Evolutionary conservation across 768 basidiomycete genomes (phyloP), one percentile per base, ranked within the genome.

Genomic region (Lanmaoa rubissima): DNA sequence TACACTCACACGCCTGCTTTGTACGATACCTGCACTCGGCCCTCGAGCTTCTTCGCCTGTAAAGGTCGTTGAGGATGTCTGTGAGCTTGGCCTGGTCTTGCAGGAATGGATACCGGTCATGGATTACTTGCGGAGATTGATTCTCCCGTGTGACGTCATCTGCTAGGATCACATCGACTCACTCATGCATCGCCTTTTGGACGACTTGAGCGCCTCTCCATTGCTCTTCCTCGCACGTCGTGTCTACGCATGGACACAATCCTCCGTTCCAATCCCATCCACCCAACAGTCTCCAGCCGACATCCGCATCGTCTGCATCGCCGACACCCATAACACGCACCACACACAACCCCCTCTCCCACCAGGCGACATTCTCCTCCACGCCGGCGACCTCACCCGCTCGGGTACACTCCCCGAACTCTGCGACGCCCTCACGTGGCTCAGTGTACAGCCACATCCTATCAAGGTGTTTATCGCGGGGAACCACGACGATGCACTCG

Each of bases 391-490:
- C 56, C 69, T 78, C 35, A 76, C 77, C 10, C 61, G 73, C 21
- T 72, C 70, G 4, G 74, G 78, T 2, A 71, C 73, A 17, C 46
- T 50, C 12, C n/a, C 58, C 28, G 73, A 78, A 51, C 63, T 77
- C 16, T 51, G 61, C 36, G 54, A 56, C 12, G 66, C 65, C 16
- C 66, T 79, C 2, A 47, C 58, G 9, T 75, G 73, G 75, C 61
- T 72, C 9, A 61, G 40, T 51, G 53, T 48, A 13, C 73, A 72
- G 26, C 70, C 76, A 26, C 74, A 80, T 51, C 68, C 61, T 0
- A 53, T 75, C 65, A 80, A 79, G 50, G 38, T 79, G 19, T 70
- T 77, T 56, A 73, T 79, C 35, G 79, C 73, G 9, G 79, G 79
- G 2, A 79, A 80, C 55, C 79, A 78, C 62, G 78, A 79, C 48